Base-by-base conservation (phyloP, 176 grass and related monocot species). In the Triticum timopheevii region DNA sequence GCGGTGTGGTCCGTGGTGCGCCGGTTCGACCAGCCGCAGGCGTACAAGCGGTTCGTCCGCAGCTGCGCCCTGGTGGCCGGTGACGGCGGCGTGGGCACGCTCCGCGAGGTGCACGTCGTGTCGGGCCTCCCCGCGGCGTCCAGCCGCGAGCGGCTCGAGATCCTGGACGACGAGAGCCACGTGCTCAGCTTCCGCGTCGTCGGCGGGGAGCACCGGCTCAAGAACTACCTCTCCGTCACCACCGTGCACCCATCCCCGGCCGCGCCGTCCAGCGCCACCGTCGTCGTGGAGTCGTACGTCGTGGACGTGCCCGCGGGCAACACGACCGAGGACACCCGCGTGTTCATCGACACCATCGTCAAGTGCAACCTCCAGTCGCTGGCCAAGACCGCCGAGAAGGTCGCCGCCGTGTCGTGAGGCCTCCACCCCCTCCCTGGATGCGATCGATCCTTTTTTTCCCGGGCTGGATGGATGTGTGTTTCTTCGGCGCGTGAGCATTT, bases 331-430 rank as follows among this genome's bases (percentile, higher is more conserved):
- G 96, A 98, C 89, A 98, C 96, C 25, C 87, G 88, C 24, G 83
- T 96, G 42, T 98, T 98, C 87, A 94, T 82, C 35, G 96, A 96
- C 85, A 98, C 96, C 92, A 98, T 98, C 86, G 94, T 98, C 73
- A 95, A 87, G 82, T 95, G 94, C 77, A 98, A 98, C 88, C 93
- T 98, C n/a, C 93, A 98, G 82, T 98, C 96, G 9, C 90, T 98
- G 66, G 96, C 93, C 19, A 86, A 86, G 65, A 98, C 92, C 19
- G 90, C 94, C 49, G 96, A 95, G 88, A 92, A 79, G 77, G 84
- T 93, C 86, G 84, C 66, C 16, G 72, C 83, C 28, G 49, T 52
- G 83, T 42, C 77, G 79, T 91, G 86, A 94, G 78, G 47, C 22
- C 28, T 10, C 63, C 42, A 52, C 73, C 72, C 0, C 27, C 45